These are phyloP conservation scores for Capsella rubella DNA, from an alignment of 441 rosid species.

Conservation along the genomic window DNA sequence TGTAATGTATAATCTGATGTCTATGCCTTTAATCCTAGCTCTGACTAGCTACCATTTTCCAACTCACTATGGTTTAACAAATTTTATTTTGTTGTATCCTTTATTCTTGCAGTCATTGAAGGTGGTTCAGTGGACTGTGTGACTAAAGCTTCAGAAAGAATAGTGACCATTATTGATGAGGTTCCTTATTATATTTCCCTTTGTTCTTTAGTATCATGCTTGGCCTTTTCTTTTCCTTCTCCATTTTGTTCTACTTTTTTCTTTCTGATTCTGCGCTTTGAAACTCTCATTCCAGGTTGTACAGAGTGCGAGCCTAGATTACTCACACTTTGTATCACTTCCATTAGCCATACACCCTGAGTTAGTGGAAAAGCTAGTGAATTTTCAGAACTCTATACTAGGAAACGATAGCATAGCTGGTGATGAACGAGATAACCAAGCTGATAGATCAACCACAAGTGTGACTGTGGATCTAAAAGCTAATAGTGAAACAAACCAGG, in stretches of 20 bases:
- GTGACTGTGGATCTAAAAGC: slow-evolving; percentile 46
- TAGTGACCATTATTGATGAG: slow-evolving; percentile 68
- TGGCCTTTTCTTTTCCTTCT: neutral
- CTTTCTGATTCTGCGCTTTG: slow-evolving; percentile 19
- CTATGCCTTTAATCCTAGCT: slow-evolving; percentile 8
- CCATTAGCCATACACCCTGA: slow-evolving; percentile 85
- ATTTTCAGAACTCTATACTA: slow-evolving; percentile 75
- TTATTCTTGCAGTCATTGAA: slow-evolving; percentile 64
- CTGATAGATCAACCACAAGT: slow-evolving; percentile 20
- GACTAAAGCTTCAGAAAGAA: slow-evolving; percentile 70
- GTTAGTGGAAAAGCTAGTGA: slow-evolving; percentile 76
- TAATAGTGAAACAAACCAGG: slow-evolving; percentile 53
- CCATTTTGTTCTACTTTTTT: neutral
- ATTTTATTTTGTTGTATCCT: slow-evolving; percentile 24
- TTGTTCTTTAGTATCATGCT: neutral
- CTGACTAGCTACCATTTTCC: slow-evolving; percentile 1
- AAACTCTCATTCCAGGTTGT: slow-evolving; percentile 57
- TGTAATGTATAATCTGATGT: too few relatives aligned
- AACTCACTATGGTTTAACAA: neutral
- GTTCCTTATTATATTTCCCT: slow-evolving; percentile 45
- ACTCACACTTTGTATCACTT: slow-evolving; percentile 91
- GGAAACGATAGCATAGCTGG: slow-evolving; percentile 43
- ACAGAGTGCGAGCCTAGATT: slow-evolving; percentile 67
- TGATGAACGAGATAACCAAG: slow-evolving; percentile 26
- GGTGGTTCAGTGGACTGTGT: slow-evolving; percentile 67